Evolutionary conservation across 768 basidiomycete species (phyloP), one percentile per base, ranked within the genome.

Genomic region (Lyophyllum semitale): DNA sequence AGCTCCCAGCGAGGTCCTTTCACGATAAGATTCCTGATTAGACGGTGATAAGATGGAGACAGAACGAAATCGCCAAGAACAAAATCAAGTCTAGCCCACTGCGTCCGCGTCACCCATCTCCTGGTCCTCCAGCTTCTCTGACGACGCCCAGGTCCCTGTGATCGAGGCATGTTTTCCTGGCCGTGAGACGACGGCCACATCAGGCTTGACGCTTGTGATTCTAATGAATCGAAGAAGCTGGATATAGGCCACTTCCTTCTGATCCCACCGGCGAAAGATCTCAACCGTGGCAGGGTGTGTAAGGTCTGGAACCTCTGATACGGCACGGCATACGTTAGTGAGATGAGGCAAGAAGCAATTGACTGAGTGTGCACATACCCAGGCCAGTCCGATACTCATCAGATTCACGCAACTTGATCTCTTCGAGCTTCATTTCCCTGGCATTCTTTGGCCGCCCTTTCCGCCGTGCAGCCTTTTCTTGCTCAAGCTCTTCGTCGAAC

Each of bases 371-470:
- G 29, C 13, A 66, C 87, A 58, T 64, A 91, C 91, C 92, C 66
- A 94, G 78, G 7, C 92, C 92, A 2, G 91, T 89, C 33, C 88
- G 79, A 68, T 94, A 94, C 52, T 81, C 73, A 57, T 93, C 91
- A 17, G 73, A 63, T 61, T 93, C 92, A 53, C 81, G 75, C 50
- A 85, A 67, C 63, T 84, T 86, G n/a, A 81, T 66, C 46, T 90
- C 89, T 67, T 92, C 89, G 33, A 93, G 65, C 62, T 83, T 84
- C 23, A 68, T 54, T 67, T 93, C 89, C 60, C 77, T 86, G 4
- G 73, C 68, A 62, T 85, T 89, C 69, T 91, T 91, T 38, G 92
- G 86, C 40, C 91, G 72, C 8, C 92, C 92, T 61, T 85, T 87
- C 42, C 92, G 74, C 40, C 92, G 77, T 13, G 78, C 71, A 1